Evolutionary conservation across 306 rosid species (phyloP), one percentile per base, ranked within the genome.

Genomic region (Coriaria nepalensis): DNA sequence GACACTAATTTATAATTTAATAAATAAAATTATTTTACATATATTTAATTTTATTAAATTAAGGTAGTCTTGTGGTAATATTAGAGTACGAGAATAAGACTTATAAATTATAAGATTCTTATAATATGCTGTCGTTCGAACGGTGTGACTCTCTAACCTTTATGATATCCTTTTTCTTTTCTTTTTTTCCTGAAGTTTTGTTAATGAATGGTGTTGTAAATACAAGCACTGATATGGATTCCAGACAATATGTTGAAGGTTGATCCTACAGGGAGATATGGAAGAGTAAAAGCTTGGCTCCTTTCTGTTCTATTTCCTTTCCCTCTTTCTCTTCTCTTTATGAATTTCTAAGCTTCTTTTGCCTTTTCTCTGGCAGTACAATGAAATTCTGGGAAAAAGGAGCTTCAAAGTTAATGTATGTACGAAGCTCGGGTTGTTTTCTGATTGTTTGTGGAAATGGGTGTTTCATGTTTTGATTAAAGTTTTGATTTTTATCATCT

Each of bases 181-280:
- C n/a, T n/a, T n/a, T n/a, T n/a, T n/a, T n/a, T n/a, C n/a, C n/a
- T n/a, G n/a, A n/a, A n/a, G n/a, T n/a, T n/a, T n/a, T n/a, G n/a
- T n/a, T n/a, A 63, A 92, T 92, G 99, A 70, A 78, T 68, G 66
- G 74, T 62, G 76, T 40, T 75, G 37, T 68, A 55, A 61, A 33
- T 56, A 20, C 29, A 20, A 20, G 29, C 29, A 39, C 56, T 47
- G 93, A 70, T 36, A 43, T 62, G 53, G 86, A 66, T 37, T 49
- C 45, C 77, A 61, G 78, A 43, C 93, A 85, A 50, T 77, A 71
- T 62, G 94, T 85, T 55, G 98, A 92, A 73, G 80, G 80, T 79
- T 73, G 98, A 92, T 82, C 98, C 98, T 13, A 75, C 93, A 0
- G 86, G 98, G 65, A 85, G 98, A 92, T 92, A 92, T 72, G 96